Base-by-base conservation (phyloP, 169 alveolate genomes). In the Plasmodium reichenowi region DNA sequence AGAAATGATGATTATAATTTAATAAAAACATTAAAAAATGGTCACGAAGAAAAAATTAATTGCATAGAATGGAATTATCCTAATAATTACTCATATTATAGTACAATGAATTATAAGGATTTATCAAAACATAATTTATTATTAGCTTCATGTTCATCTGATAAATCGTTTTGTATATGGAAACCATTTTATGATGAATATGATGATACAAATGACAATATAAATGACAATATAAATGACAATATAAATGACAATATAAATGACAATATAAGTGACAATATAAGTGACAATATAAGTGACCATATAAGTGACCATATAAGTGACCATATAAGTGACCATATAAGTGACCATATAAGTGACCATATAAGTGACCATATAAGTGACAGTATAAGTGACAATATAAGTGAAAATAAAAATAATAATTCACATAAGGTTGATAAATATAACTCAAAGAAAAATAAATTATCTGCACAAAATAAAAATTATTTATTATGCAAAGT, bases 51-150 rank as follows among this genome's bases (percentile, higher is more conserved):
- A 63, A 92, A 92, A 88, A 78, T 92, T 22, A 94, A 90, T 67
- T 93, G 96, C 24, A 59, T 93, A n/a, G 95, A 93, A 64, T 93
- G 96, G 96, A 89, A 91, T 62, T 92, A 74, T 38, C 93, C 88
- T 72, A 50, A 67, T 20, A 92, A 86, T 83, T 90, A 85, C 67
- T 72, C 91, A 22, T 92, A 88, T 68, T 90, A 93, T 87, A 74
- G 54, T 22, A 56, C 91, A n/a, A 24, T 52, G 3, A 71, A 71
- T 56, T 88, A 92, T 63, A 72, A 17, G 7, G 68, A 76, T 52
- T 47, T 93, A 32, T 17, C 60, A 3, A 94, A 93, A 58, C 50
- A 67, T 9, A 88, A 88, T 38, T 87, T 93, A 38, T 59, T 92
- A n/a, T 54, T 93, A 74, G 94, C 93, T 24, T 88, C 95, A 8